Evolutionary conservation across 176 grass and related monocot species (phyloP), one percentile per base, ranked within the genome.

Genomic region (Zoysia japonica): DNA sequence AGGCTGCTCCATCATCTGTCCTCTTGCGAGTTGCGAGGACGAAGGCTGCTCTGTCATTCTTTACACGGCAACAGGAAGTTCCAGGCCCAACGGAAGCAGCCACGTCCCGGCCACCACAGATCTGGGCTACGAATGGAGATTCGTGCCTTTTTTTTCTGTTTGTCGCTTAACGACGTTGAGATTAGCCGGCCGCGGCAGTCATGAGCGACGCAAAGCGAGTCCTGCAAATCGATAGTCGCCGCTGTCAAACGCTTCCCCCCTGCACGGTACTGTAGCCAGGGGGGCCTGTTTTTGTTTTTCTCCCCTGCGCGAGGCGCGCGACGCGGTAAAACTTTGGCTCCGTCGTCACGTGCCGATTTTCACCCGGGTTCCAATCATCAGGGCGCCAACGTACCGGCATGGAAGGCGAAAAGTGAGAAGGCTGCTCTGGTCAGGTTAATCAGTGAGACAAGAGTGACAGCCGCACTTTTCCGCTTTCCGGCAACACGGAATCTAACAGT

Each of bases 391-490:
- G 75, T 42, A 48, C 36, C 74, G 48, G 43, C 4, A 37, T 37
- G 67, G 57, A 83, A 49, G 49, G 42, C 40, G 9, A 38, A 54
- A 65, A 47, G 12, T 16, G 59, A 9, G 60, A 83, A 88, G 62
- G 71, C 48, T 44, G 65, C 81, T 61, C 70, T 0, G 45, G 11
- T 61, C 28, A 70, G 62, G 64, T 37, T 62, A n/a, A 54, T 84
- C 77, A 44, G 76, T 28, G 59, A 48, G 75, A 78, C 67, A 68
- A 3, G 71, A 61, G 59, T 61, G 59, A 78, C 83, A 78, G 67
- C 11, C 61, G 61, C 39, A 35, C 6, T 64, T 39, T 64, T 12
- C 61, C 61, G 36, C 61, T 39, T 64, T 64, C 36, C 36, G 61
- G 61, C 61, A 64, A 75, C 77, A 47, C 7, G 9, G 68, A 68